These are phyloP conservation scores for Dictyostelium capitatum DNA, from an alignment of 78 protist species.

Conservation along the genomic window DNA sequence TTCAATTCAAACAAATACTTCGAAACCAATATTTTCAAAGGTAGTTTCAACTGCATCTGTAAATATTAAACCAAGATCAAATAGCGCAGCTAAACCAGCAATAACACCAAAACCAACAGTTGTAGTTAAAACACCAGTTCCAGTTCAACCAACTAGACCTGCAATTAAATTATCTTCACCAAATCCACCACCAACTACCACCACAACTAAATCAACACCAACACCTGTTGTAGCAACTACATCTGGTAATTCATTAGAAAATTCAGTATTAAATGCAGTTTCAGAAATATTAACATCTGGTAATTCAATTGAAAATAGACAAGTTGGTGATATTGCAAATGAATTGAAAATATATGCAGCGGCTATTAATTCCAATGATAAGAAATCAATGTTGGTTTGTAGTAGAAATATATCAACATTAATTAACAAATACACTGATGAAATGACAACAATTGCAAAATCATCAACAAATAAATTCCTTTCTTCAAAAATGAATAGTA, in stretches of 20 bases:
- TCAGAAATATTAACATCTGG: background rate
- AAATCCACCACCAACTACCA: background rate
- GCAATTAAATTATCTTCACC: background rate
- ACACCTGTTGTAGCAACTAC: background rate
- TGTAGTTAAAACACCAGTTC: background rate
- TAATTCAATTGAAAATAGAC: background rate
- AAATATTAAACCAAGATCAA: slow-evolving; percentile 22
- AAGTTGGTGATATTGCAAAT: slow-evolving; percentile 22
- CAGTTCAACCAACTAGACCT: background rate
- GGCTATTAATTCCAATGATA: slow-evolving; percentile 31
- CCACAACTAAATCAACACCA: background rate
- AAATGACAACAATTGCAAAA: slow-evolving; percentile 10
- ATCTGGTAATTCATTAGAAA: slow-evolving; percentile 8
- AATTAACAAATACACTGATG: slow-evolving; percentile 26
- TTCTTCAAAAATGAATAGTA: slow-evolving; percentile 17
- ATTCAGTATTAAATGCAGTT: slow-evolving; percentile 32
- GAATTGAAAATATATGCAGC: slow-evolving; percentile 33
- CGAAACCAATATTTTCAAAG: background rate
- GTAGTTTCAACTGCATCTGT: slow-evolving; percentile 3
- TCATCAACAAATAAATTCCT: background rate
- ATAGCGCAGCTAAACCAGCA: background rate
- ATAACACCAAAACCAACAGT: background rate
- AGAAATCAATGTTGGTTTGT: slow-evolving; percentile 22
- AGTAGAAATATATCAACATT: slow-evolving; percentile 32
- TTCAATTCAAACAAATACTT: slow-evolving; percentile 40